Evolutionary conservation across 1,284 basidiomycete species (phyloP), one percentile per base, ranked within the genome.

Genomic region (Leccinum angustisporum): DNA sequence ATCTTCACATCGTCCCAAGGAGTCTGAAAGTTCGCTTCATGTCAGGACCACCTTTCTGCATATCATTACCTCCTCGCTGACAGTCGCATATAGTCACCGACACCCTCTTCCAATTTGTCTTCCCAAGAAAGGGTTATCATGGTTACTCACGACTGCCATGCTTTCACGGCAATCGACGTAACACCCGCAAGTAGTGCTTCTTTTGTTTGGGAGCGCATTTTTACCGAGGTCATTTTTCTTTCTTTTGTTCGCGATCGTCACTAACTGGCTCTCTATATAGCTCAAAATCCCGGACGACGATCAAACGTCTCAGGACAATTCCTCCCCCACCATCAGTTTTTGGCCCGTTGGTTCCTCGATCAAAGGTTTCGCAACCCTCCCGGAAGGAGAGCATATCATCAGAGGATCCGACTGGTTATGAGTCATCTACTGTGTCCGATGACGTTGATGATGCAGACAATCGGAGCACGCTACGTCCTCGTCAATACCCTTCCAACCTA

Each of bases 231-330:
- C 63, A 66, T 81, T 76, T 50, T n/a, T 61, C 30, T 31, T 7
- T 48, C 60, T 9, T 50, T 58, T 21, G 8, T 62, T 51, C 59
- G 48, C 57, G 51, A 56, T 53, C 27, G 50, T 53, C 56, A 51
- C 57, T 67, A 58, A 66, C 55, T n/a, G 34, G 43, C 54, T 54
- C 38, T 53, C 48, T 65, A 7, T 66, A 95, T 21, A 21, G 92
- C 79, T 96, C 60, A 87, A 89, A 69, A 92, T 97, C 59, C 82
- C 83, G 33, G 94, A 96, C 65, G 92, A 94, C 66, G 92, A 94
- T 65, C 87, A 91, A 70, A 73, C 81, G 4, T 61, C 72, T 10
- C 62, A 79, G 79, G 68, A 78, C 80, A 40, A 78, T 83, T 6
- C 83, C 84, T 31, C 85, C 86, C 5, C 84, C 86, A 71, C 82